Evolutionary conservation across 2,329 filamentous ascomycete genomes (phyloP).

Genomic region (Cordyceps militaris): DNA sequence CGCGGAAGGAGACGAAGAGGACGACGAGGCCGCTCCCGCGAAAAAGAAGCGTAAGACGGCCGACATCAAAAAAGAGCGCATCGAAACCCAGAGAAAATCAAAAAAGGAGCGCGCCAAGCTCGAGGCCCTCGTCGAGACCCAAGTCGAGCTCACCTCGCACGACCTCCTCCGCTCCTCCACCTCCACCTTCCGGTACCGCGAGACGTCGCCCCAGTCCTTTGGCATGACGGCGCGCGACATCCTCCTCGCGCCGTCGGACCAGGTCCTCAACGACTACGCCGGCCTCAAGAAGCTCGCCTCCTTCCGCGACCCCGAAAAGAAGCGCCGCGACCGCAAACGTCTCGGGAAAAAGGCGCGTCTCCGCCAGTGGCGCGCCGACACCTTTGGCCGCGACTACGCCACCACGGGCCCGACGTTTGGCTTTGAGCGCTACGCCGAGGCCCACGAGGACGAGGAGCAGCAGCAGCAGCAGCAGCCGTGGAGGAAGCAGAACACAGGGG

Average conservation of each 20-base stretch:
- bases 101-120: conserved; percentile 76
- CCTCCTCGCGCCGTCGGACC: conserved; percentile 76
- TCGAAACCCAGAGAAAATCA: conserved; percentile 60
- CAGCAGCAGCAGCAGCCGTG: neutral
- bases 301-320: conserved; percentile 84
- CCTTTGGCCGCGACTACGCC: conserved; percentile 54
- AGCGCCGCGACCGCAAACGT: conserved; percentile 78
- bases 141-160: conserved; percentile 65
- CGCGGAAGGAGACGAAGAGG: conserved; percentile 30
- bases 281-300: conserved; percentile 91
- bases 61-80: conserved; percentile 52
- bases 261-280: conserved; percentile 79
- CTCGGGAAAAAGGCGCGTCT: conserved; percentile 89
- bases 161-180: conserved; percentile 39
- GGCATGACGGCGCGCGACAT: conserved; percentile 88
- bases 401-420: conserved; percentile 49
- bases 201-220: conserved; percentile 84
- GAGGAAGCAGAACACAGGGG: conserved; percentile 20
- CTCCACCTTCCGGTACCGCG: conserved; percentile 77
- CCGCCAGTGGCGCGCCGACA: conserved; percentile 71
- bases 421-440: conserved; percentile 38
- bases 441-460: conserved; percentile 21
- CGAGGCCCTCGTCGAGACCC: conserved; percentile 77
- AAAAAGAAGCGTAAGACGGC: conserved; percentile 56
- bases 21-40: conserved; percentile 34